Evolutionary conservation across 2,329 filamentous ascomycete genomes (phyloP).

Genomic region (Sporothrix pallida): DNA sequence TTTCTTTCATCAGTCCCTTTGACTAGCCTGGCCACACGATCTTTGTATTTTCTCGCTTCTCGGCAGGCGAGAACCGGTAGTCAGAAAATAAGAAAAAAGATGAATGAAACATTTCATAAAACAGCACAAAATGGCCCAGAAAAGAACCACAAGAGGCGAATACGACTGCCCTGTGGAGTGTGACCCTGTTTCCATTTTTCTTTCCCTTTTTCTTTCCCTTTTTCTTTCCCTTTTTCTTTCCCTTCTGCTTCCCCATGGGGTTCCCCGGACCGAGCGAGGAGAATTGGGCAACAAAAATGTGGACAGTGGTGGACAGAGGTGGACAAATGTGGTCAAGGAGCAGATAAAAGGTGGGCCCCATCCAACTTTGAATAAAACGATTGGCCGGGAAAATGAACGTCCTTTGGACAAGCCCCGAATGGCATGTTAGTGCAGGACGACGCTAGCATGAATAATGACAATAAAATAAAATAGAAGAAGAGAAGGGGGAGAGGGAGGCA

Average conservation of each 20-base stretch:
- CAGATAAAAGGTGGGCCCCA: no score
- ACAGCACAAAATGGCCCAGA: neutral
- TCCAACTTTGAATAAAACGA: neutral
- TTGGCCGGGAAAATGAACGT: neutral
- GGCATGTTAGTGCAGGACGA: neutral
- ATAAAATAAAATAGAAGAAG: neutral
- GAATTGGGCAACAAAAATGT: no score
- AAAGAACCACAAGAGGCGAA: no score
- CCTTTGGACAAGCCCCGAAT: neutral
- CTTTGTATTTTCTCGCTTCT: neutral
- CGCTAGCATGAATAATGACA: constrained; percentile 2
- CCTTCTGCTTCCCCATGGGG: neutral
- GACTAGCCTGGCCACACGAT: no score
- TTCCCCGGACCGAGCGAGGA: neutral
- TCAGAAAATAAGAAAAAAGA: neutral
- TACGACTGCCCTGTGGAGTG: neutral
- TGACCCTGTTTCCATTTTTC: neutral
- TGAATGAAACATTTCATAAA: no score
- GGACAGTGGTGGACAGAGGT: no score
- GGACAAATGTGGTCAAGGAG: no score
- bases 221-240: no score
- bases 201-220: no score
- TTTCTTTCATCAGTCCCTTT: neutral
- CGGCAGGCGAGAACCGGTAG: neutral
- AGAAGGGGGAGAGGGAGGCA: neutral